These are phyloP conservation scores for Acacia concinna DNA, from an alignment of 331 rosid species.

Conservation along the genomic window DNA sequence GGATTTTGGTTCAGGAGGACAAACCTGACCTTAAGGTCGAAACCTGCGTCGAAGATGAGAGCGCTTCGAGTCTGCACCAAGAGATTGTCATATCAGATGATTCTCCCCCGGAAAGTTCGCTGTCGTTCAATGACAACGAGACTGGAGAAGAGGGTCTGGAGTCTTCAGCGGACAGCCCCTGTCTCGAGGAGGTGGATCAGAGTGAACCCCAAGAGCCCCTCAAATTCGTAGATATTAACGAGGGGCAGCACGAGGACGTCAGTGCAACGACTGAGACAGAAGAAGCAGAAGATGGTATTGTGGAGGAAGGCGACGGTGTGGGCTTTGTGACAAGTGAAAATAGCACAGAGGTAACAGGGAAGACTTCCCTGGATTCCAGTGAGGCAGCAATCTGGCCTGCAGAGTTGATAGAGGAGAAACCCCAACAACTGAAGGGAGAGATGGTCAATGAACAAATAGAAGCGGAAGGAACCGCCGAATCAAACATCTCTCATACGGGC, in stretches of 20 bases:
- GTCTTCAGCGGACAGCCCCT: neutral
- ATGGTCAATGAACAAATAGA: neutral
- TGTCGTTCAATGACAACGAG: conserved; percentile 31
- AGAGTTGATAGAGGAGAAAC: conserved; percentile 28
- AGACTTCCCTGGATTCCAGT: conserved; percentile 33
- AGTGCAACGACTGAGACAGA: conserved; percentile 15
- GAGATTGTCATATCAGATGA: conserved; percentile 37
- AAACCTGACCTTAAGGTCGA: conserved; percentile 18
- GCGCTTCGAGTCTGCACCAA: conserved; percentile 26
- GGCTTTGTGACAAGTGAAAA: conserved; percentile 22
- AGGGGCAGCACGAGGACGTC: neutral
- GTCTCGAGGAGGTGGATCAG: conserved; percentile 6
- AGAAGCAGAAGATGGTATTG: neutral
- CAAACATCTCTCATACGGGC: neutral
- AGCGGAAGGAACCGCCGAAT: neutral
- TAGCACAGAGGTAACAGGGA: conserved; percentile 31
- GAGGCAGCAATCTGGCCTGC: conserved; percentile 36
- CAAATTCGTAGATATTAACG: neutral
- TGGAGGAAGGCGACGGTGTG: neutral
- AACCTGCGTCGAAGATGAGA: conserved; percentile 7
- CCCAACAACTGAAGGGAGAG: conserved; percentile 21
- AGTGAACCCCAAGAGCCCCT: conserved; percentile 21
- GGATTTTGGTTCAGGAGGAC: conserved; percentile 35
- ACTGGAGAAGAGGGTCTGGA: neutral
- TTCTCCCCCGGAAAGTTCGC: conserved; percentile 41